A percentile compares a stretch with the other conserved stretches of the same genome.
Evolutionary conservation across 176 grass and related monocot genomes (phyloP).

Genomic region (Pontederia paniculata): DNA sequence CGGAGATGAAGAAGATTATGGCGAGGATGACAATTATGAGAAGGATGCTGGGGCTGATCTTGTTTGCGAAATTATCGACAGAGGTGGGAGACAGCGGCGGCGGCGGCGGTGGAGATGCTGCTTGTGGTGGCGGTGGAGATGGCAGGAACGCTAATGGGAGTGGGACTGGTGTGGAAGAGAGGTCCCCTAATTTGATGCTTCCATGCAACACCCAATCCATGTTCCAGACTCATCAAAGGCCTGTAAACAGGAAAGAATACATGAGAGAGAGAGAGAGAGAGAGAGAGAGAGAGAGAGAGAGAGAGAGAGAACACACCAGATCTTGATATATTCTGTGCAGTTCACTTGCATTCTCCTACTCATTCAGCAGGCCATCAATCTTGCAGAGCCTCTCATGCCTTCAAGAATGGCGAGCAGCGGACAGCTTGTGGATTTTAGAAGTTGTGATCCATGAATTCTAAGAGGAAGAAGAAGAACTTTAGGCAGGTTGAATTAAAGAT

Average conservation of each 20-base stretch:
- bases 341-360: background rate
- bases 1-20: slow-evolving; percentile 16
- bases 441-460: background rate
- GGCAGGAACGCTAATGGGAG: background rate
- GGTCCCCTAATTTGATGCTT: background rate
- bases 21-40: slow-evolving; percentile 16
- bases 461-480: background rate
- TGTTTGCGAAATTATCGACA: background rate
- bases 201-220: background rate
- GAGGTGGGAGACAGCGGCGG: background rate
- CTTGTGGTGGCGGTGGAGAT: background rate
- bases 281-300: background rate
- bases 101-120: background rate
- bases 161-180: background rate
- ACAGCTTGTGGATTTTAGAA: background rate
- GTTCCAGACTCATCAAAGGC: background rate
- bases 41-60: slow-evolving; percentile 8
- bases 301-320: background rate
- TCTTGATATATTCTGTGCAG: background rate
- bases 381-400: background rate
- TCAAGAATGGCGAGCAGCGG: too few species aligned
- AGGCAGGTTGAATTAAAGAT: background rate
- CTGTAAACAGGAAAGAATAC: background rate
- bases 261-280: background rate
- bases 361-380: background rate